phyloP scores from a whole-genome alignment of 108 stramenopile genomes.

The Parmales sp. region DNA sequence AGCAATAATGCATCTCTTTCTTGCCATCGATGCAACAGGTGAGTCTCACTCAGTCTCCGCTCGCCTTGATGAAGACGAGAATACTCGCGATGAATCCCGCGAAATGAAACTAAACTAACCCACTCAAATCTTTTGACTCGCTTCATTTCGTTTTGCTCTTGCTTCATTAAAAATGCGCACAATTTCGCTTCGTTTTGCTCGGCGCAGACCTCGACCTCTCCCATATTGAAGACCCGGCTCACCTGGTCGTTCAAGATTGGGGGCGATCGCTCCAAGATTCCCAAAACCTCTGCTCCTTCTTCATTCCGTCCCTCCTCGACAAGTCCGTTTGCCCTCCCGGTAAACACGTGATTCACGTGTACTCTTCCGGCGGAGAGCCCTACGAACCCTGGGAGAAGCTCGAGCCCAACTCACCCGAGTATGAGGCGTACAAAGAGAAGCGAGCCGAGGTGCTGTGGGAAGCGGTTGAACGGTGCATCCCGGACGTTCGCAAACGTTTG shows the following conservation, averaged over 20 bases:
- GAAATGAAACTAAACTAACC: no score
- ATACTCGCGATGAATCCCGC: no score
- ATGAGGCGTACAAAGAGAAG: constrained; percentile 84
- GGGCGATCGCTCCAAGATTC: constrained; percentile 77
- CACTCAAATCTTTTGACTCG: no score
- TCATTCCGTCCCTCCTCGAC: constrained; percentile 79
- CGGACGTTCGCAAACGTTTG: constrained; percentile 72
- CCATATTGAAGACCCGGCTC: constrained; percentile 68
- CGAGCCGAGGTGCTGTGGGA: constrained; percentile 74
- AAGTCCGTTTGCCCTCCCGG: constrained; percentile 77
- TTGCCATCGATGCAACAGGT: constrained; percentile 71
- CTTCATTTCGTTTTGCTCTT: no score
- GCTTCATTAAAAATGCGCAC: no score
- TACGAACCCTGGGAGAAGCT: constrained; percentile 91
- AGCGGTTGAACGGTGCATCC: constrained; percentile 83
- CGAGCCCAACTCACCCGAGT: constrained; percentile 62
- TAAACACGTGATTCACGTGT: constrained; percentile 89
- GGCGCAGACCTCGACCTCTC: constrained; percentile 60
- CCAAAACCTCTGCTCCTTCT: constrained; percentile 77
- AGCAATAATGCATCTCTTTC: constrained; percentile 73
- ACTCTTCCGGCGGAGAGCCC: constrained; percentile 83
- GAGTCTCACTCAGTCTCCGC: no score
- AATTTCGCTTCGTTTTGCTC: no score
- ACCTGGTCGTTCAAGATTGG: constrained; percentile 79
- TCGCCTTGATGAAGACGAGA: no score